phyloP scores from a whole-genome alignment of 495 filamentous ascomycete species.

The Penicillium ochrochloron region DNA sequence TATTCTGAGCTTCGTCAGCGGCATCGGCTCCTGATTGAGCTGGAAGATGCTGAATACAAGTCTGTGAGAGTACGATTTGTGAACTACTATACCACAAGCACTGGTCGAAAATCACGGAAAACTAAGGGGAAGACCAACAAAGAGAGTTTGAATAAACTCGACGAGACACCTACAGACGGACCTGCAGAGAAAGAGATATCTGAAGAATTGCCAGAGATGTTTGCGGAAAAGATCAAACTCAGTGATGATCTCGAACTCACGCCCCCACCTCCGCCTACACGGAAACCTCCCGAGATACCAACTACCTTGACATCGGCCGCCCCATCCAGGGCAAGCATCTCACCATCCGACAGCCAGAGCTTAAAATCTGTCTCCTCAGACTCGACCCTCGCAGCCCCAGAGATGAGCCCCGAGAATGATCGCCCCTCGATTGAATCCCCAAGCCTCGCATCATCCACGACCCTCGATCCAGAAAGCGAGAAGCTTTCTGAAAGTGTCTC shows the following conservation, averaged over 20 bases:
- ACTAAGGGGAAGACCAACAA: constrained; percentile 17
- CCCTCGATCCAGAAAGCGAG: constrained; percentile 13
- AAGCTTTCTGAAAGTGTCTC: constrained; percentile 21
- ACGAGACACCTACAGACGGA: background rate
- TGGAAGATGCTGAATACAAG: constrained; percentile 63
- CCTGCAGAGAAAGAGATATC: background rate
- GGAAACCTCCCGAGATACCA: background rate
- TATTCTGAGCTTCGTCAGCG: constrained; percentile 68
- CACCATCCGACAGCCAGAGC: constrained; percentile 3
- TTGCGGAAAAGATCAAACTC: background rate
- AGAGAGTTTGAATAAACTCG: background rate
- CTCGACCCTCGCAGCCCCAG: constrained; percentile 8
- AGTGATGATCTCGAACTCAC: background rate
- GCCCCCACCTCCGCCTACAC: background rate
- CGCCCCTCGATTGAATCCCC: background rate
- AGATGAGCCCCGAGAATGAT: background rate
- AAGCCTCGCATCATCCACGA: constrained; percentile 15
- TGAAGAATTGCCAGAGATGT: background rate
- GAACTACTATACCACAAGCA: constrained; percentile 90
- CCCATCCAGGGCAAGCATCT: background rate
- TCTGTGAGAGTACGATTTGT: constrained; percentile 68
- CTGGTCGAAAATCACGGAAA: constrained; percentile 51
- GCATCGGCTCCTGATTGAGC: constrained; percentile 64
- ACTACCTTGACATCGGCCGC: background rate
- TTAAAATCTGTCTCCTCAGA: constrained; percentile 15